phyloP scores from a whole-genome alignment of 345 rosid species.

The Trapa incisa region DNA sequence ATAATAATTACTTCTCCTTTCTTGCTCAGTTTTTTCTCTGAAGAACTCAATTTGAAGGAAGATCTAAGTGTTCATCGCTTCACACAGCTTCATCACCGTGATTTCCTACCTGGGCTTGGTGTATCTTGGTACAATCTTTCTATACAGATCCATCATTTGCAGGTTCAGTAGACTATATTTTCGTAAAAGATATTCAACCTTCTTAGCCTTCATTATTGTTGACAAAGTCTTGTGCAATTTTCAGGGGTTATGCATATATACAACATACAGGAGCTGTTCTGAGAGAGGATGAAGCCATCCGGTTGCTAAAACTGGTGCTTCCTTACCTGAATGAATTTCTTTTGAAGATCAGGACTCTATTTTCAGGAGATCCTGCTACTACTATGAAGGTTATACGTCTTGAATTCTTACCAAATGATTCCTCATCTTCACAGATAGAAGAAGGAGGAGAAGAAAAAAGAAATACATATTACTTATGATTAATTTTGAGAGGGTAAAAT shows the following conservation, averaged over 20 bases:
- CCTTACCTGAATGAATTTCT: constrained; percentile 75
- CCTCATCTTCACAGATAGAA: neutral
- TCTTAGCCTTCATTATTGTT: neutral
- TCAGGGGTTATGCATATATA: constrained; percentile 36
- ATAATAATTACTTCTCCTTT: neutral
- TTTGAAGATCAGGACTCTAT: constrained; percentile 54
- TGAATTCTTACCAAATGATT: neutral
- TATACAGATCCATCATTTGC: constrained; percentile 46
- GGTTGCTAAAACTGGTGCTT: constrained; percentile 50
- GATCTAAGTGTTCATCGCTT: neutral
- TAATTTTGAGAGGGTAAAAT: constrained; percentile 10
- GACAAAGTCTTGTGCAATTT: neutral
- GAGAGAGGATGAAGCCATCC: constrained; percentile 71
- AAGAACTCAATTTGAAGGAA: neutral
- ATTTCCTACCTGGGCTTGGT: constrained; percentile 66
- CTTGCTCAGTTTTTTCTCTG: neutral
- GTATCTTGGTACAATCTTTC: constrained; percentile 62
- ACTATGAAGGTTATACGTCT: constrained; percentile 54
- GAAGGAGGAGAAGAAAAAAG: neutral
- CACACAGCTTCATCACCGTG: constrained; percentile 66
- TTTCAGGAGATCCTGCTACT: constrained; percentile 82
- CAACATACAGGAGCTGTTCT: constrained; percentile 37
- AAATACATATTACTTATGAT: neutral
- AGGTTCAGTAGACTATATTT: constrained; percentile 28
- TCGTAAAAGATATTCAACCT: neutral